Conservation (phyloP, 306 rosid species). For the Pyrus pyrifolia region DNA sequence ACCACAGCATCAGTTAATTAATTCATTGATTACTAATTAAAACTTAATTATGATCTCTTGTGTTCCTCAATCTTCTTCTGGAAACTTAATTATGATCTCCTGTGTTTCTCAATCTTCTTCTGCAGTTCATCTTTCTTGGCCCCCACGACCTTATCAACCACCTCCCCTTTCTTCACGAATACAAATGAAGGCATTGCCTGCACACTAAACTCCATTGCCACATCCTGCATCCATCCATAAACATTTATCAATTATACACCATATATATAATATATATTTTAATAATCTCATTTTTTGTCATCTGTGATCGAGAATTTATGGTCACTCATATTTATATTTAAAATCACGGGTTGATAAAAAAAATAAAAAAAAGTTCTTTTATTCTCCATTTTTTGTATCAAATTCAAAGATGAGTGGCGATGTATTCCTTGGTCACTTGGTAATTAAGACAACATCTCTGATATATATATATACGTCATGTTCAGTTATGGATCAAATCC, state of each 20-base stretch:
- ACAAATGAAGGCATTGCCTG: slow-evolving; percentile 66
- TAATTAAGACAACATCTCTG: no score
- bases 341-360: not conserved
- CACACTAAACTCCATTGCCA: slow-evolving; percentile 53
- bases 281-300: not conserved
- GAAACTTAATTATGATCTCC: slow-evolving; percentile 9
- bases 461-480: not conserved
- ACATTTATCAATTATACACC: not conserved
- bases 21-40: no score
- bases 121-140: slow-evolving; percentile 62
- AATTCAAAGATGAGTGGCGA: not conserved
- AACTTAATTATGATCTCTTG: no score
- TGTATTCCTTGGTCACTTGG: not conserved
- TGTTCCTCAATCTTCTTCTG: no score
- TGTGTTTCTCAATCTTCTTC: slow-evolving; percentile 53
- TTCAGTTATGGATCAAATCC: not conserved
- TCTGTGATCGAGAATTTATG: not conserved
- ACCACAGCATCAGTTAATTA: no score
- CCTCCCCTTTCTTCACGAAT: slow-evolving; percentile 54
- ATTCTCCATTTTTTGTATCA: not conserved
- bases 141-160: slow-evolving; percentile 52
- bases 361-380: no score
- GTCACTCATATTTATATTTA: not conserved
- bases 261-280: not conserved
- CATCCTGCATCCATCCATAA: slow-evolving; percentile 37